Conservation (phyloP, 2,329 filamentous ascomycete species). For the Aschersonia sp. region DNA sequence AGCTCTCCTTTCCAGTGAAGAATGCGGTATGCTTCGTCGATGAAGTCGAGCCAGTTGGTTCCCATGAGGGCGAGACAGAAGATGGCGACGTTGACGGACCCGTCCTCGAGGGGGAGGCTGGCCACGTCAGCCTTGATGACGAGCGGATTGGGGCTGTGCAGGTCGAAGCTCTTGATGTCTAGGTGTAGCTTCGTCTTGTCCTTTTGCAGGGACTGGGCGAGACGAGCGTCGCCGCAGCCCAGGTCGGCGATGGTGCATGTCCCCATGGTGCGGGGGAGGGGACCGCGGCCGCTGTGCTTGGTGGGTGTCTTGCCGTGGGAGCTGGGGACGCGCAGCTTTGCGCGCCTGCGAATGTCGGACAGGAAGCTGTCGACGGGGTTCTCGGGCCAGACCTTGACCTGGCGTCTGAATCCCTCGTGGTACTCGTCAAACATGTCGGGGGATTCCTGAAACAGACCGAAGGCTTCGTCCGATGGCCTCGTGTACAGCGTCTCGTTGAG, state of each 20-base stretch:
- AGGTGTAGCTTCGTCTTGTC: conserved; percentile 55
- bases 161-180: conserved; percentile 71
- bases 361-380: conserved; percentile 92
- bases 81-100: conserved; percentile 70
- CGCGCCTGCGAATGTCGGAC: conserved; percentile 53
- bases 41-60: conserved; percentile 93
- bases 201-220: conserved; percentile 54
- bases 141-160: conserved; percentile 60
- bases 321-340: conserved; percentile 17
- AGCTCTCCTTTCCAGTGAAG: conserved; percentile 90
- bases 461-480: conserved; percentile 70
- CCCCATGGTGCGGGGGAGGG: conserved; percentile 59
- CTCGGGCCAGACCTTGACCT: conserved; percentile 91
- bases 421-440: conserved; percentile 95
- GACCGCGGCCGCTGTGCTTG: conserved; percentile 17
- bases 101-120: conserved; percentile 60
- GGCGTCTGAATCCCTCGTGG: conserved; percentile 88
- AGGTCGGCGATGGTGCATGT: conserved; percentile 75
- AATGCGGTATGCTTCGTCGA: conserved; percentile 89
- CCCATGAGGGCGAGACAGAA: conserved; percentile 98
- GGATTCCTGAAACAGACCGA: conserved; percentile 66
- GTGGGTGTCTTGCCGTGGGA: conserved; percentile 18
- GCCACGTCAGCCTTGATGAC: conserved; percentile 87
- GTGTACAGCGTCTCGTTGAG: conserved; percentile 96
- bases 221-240: conserved; percentile 81